Conservation (phyloP, 2,329 filamentous ascomycete genomes). For the Claviceps africana region DNA sequence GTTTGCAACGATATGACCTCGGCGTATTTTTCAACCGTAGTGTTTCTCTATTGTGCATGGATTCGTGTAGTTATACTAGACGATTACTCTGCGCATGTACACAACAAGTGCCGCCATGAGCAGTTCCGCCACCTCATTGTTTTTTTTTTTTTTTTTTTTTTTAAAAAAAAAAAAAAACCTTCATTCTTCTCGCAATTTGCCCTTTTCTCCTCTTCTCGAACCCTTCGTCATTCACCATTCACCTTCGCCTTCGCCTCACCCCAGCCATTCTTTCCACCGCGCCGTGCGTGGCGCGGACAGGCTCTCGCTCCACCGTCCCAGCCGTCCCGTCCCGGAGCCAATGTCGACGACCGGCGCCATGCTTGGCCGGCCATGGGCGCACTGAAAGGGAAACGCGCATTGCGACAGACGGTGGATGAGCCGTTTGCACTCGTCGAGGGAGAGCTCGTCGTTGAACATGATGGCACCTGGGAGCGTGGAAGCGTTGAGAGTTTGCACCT, state of each 20-base stretch:
- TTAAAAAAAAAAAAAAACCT: too few relatives aligned
- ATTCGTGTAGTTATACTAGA: too few relatives aligned
- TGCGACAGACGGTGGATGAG: conserved; percentile 43
- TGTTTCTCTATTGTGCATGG: too few relatives aligned
- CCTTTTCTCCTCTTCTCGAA: too few relatives aligned
- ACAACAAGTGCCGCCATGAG: too few relatives aligned
- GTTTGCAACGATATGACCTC: too few relatives aligned
- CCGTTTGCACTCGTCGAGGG: conserved; percentile 38
- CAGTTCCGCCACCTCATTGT: not conserved
- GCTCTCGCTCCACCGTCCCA: conserved; percentile 15
- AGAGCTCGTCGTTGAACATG: conserved; percentile 70
- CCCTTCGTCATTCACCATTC: too few relatives aligned
- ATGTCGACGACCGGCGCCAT: conserved; percentile 49
- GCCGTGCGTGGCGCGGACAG: not conserved
- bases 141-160: not conserved
- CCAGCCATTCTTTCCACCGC: conserved; percentile 14
- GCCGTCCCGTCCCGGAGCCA: conserved; percentile 14
- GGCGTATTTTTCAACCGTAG: too few relatives aligned
- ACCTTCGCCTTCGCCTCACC: not conserved
- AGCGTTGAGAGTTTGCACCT: not conserved
- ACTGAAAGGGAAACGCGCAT: conserved; percentile 67
- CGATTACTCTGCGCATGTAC: too few relatives aligned
- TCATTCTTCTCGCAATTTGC: too few relatives aligned
- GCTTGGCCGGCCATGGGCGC: conserved; percentile 62
- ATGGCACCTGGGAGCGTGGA: conserved; percentile 39